Evolutionary conservation across 129 eudicot species (phyloP), one percentile per base, ranked within the genome.

Genomic region (Ambrosia artemisiifolia): DNA sequence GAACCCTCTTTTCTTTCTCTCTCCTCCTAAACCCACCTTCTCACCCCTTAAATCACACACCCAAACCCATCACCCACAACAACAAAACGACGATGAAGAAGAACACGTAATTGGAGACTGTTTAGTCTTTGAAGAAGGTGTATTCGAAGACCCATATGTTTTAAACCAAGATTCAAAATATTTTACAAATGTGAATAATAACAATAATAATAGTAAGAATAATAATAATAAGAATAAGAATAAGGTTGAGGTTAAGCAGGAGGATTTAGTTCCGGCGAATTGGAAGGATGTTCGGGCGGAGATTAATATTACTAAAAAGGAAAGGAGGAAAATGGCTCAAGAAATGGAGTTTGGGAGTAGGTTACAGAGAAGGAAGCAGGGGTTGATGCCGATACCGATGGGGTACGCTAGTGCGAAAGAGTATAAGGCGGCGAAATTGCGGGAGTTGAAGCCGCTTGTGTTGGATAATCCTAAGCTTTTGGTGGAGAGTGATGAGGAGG

Each of bases 61-160:
- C 36, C 76, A 46, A 34, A 70, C 42, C 42, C 67, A 78, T 53
- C 57, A 69, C 47, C 69, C 59, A 4, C 50, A n/a, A 73, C 69
- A 79, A 76, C 48, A 81, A 30, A 33, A n/a, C n/a, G n/a, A 74
- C 5, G 70, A 67, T 8, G 88, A 80, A 1, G 88, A 82, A 5
- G 91, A 95, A 33, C 82, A 60, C 24, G 86, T 85, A 20, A 70
- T 94, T 43, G 99, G 99, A 6, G 99, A 95, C 75, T 95, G 99
- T 69, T 77, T 95, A 8, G 94, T 95, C 32, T 95, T 82, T 60
- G 99, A 95, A 80, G 84, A 91, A 65, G 99, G 99, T 18, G 69
- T 91, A 38, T 95, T 95, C 72, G 91, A 90, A 35, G 97, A 95
- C 79, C 99, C 97, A n/a, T 78, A 34, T 63, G 53, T 66, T 60